A percentile compares a stretch with the other conserved stretches of the same genome.
phyloP scores from a whole-genome alignment of 306 rosid species.

The Alnus glutinosa region DNA sequence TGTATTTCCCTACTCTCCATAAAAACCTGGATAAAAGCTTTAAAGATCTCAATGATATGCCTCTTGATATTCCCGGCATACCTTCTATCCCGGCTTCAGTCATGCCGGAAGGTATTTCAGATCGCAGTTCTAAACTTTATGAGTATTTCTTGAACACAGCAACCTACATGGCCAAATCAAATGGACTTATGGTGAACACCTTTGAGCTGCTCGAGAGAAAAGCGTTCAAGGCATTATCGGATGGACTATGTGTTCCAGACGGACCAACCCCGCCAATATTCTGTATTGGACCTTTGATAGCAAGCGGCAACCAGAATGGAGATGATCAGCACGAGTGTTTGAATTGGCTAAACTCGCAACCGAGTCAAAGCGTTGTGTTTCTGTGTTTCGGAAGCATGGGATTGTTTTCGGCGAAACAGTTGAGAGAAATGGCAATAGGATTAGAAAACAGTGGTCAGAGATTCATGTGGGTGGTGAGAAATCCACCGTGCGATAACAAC shows the following conservation, averaged over 20 bases:
- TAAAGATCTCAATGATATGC: too few relatives aligned
- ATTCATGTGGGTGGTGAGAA: slow-evolving; percentile 58
- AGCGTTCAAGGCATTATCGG: not conserved
- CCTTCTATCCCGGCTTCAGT: too few relatives aligned
- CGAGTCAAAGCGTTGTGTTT: slow-evolving; percentile 53
- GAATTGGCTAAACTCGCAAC: slow-evolving; percentile 57
- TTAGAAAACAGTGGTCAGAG: slow-evolving; percentile 57
- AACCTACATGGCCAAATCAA: not conserved
- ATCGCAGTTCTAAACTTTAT: too few relatives aligned
- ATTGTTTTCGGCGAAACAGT: slow-evolving; percentile 32
- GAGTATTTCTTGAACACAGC: not conserved
- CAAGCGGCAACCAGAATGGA: not conserved
- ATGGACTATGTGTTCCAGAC: not conserved
- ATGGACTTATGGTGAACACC: not conserved
- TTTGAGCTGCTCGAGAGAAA: not conserved
- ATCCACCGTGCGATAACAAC: not conserved
- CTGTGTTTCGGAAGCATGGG: slow-evolving; percentile 69
- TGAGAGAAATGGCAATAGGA: slow-evolving; percentile 53
- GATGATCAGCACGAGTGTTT: slow-evolving; percentile 31
- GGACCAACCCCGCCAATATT: not conserved
- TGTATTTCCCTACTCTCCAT: not conserved
- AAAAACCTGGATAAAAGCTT: not conserved
- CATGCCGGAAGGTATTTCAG: too few relatives aligned
- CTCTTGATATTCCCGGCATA: too few relatives aligned
- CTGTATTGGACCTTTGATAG: not conserved